Evolutionary conservation across 2,329 filamentous ascomycete genomes (phyloP), one percentile per base, ranked within the genome.

Genomic region (Colletotrichum limetticola): DNA sequence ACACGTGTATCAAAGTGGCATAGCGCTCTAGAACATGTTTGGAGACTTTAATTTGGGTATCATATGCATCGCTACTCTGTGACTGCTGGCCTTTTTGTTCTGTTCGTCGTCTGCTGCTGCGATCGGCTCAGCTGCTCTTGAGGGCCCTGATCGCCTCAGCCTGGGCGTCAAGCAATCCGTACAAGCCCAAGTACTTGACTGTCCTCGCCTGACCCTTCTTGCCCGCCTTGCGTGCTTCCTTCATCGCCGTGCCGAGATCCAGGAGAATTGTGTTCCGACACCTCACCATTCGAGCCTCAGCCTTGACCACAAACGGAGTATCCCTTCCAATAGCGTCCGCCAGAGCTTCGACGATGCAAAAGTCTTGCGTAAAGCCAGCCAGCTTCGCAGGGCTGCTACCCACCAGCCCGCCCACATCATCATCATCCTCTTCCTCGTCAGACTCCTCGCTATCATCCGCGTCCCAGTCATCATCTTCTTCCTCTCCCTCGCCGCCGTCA

Each of bases 241-340:
- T 85, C 28, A 85, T 75, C 1, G 89, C 89, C 26, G 87, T 85
- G 56, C 84, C 84, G 22, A 91, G 79, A 62, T 91, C 89, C 4
- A 91, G 80, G 9, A 91, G 78, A 26, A 91, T 82, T 0, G 89
- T 91, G 74, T 87, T 90, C 64, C 88, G 85, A 75, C 89, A 91
- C 65, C 86, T 83, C 2, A 79, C 78, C 68, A 91, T 80, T 49
- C 88, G 85, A 66, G 89, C 88, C 64, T 87, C 86, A 74, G 85
- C 82, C 76, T 88, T 89, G 71, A 84, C 81, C 16, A 89, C 85
- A 68, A 89, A 88, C 0, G 86, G 85, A 14, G 83, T 78, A 9
- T 87, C 82, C n/a, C 83, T 81, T 5, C 87, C 87, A 9, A 90
- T 78, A 1, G 81, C 77, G 14, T 84, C 81, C 0, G 85, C 83